Base-by-base conservation (phyloP, 257 asterid species). In the Solanum commersonii region DNA sequence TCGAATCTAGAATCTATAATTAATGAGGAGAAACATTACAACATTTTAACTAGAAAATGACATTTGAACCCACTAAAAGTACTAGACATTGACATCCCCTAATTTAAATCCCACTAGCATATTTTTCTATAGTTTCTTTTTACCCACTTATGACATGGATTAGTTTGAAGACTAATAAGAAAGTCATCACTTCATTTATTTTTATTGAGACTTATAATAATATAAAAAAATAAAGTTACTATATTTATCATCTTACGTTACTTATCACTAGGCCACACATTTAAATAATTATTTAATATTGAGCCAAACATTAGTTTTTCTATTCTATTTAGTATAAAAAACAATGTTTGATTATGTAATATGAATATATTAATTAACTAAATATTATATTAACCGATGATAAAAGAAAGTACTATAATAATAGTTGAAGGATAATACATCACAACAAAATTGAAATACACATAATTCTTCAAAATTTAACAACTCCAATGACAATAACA, bases 1-100 rank as follows among this genome's bases (percentile, higher is more conserved):
- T 33, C 2, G 0, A 33, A 4, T 72, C 1, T 18, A 34, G 5
- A 33, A 9, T 2, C 8, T 33, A 1, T 10, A 35, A 10, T 35
- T 74, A 35, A 73, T 0, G 2, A 1, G 3, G 1, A 35, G 0
- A 22, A 5, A 25, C 23, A 22, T 10, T 35, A 20, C 31, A 5
- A 22, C 10, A 22, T 35, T 10, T 20, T 73, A 34, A 35, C 18
- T 5, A 35, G 49, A 74, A 13, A 74, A 20, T 74, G 29, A 74
- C 82, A 35, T 20, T 74, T 74, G 82, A 22, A 35, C 49, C 52
- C 82, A 5, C 4, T 2, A 10, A 73, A 73, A 35, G 13, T 20
- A 22, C 10, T 74, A 74, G 82, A 74, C 29, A 34, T 20, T 33
- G 82, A 73, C 49, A 35, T 8, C 1, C 78, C 40, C 2, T 15